A percentile compares a stretch with the other conserved stretches of the same genome.
phyloP scores from a whole-genome alignment of 305 asterid species.

The Striga hermonthica region DNA sequence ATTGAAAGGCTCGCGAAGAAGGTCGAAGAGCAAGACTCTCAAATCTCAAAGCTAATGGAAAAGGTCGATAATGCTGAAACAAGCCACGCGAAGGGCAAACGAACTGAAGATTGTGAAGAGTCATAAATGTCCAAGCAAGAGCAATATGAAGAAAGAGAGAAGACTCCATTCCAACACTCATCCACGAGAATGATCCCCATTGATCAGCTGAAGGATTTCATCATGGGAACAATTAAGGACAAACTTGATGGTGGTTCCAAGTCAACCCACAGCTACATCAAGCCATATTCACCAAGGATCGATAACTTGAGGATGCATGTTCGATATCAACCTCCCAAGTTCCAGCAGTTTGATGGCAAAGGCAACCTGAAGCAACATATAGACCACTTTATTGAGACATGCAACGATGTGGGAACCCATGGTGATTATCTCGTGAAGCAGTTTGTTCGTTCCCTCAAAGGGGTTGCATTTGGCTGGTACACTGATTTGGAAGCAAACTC shows the following conservation, averaged over 20 bases:
- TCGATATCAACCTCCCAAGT: neutral
- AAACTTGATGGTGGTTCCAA: neutral
- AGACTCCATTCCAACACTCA: neutral
- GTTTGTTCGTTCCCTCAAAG: neutral
- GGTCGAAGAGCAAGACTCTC: neutral
- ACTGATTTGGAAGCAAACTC: neutral
- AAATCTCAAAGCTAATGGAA: neutral
- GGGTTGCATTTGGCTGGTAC: neutral
- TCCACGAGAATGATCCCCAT: neutral
- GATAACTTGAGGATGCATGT: neutral
- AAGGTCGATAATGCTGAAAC: neutral
- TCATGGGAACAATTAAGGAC: neutral
- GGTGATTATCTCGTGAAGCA: neutral
- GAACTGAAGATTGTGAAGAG: neutral
- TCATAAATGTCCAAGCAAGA: neutral
- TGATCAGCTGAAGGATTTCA: neutral
- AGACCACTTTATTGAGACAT: neutral
- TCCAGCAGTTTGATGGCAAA: neutral
- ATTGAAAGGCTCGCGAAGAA: no score
- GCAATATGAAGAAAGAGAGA: neutral
- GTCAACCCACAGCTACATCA: neutral
- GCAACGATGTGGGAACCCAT: neutral
- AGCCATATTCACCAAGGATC: neutral
- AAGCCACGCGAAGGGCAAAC: neutral
- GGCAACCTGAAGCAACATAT: neutral